These are phyloP conservation scores for Achaetomium macrosporum DNA, from an alignment of 2,329 filamentous ascomycete species.

Conservation along the genomic window DNA sequence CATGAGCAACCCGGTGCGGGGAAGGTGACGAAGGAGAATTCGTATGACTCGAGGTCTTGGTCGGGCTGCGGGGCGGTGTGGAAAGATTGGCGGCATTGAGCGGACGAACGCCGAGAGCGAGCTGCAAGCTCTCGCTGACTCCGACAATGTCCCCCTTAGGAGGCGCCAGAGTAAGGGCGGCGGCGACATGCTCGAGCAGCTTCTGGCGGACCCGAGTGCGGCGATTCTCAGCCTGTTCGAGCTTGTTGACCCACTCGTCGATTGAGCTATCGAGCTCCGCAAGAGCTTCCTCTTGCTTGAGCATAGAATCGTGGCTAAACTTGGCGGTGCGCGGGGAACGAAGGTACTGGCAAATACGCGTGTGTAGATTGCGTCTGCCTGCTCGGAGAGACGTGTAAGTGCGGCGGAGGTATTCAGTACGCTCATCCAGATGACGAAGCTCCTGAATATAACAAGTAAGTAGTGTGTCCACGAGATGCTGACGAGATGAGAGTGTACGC, in stretches of 20 bases:
- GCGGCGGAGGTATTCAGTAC: conserved; percentile 70
- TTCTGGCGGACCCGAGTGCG: conserved; percentile 71
- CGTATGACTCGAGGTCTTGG: conserved; percentile 35
- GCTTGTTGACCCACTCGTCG: conserved; percentile 72
- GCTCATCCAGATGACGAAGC: conserved; percentile 68
- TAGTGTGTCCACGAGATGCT: background rate
- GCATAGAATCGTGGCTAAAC: conserved; percentile 67
- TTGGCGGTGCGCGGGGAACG: conserved; percentile 63
- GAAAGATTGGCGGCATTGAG: conserved; percentile 39
- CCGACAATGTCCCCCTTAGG: conserved; percentile 27
- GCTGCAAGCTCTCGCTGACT: conserved; percentile 38
- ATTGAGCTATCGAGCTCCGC: conserved; percentile 71
- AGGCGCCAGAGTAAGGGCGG: conserved; percentile 51
- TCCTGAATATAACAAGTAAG: conserved; percentile 44
- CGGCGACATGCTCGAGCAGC: conserved; percentile 74
- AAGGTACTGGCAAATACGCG: conserved; percentile 70
- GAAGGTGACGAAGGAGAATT: conserved; percentile 40
- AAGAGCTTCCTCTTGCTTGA: conserved; percentile 75
- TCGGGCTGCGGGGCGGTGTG: conserved; percentile 55
- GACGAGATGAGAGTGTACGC: conserved; percentile 21
- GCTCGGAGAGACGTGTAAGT: conserved; percentile 69
- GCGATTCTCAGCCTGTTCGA: conserved; percentile 75
- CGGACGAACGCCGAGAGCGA: conserved; percentile 36
- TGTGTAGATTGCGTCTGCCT: conserved; percentile 71
- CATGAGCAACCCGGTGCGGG: conserved; percentile 45